These are phyloP conservation scores for Truncatella angustata DNA, from an alignment of 2,329 filamentous ascomycete genomes.

Conservation along the genomic window DNA sequence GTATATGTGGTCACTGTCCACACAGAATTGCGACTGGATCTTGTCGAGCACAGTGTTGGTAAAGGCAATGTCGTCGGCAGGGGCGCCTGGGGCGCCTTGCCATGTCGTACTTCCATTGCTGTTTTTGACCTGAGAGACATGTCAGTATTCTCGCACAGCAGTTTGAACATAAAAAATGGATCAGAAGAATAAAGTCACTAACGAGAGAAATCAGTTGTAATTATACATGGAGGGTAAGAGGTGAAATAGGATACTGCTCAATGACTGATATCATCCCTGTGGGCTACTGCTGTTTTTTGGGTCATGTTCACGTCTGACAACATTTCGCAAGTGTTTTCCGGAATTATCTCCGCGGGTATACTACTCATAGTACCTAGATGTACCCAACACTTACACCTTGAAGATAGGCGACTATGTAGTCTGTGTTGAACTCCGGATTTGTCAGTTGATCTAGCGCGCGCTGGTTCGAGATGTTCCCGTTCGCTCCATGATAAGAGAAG, in stretches of 20 bases:
- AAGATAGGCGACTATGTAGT: slow-evolving; percentile 8
- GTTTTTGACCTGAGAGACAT: not conserved
- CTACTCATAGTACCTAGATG: not conserved
- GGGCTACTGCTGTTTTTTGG: too few relatives aligned
- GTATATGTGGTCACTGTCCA: slow-evolving; percentile 11
- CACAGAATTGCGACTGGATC: slow-evolving; percentile 15
- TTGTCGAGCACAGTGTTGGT: slow-evolving; percentile 12
- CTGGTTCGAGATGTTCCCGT: not conserved
- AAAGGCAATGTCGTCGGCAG: slow-evolving; percentile 1
- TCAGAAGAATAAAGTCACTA: too few relatives aligned
- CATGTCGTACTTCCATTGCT: not conserved
- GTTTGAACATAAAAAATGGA: too few relatives aligned
- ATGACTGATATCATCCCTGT: too few relatives aligned
- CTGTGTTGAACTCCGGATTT: slow-evolving; percentile 6
- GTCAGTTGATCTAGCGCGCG: slow-evolving; percentile 5
- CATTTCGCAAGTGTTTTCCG: too few relatives aligned
- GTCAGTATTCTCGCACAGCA: not conserved
- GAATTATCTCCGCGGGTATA: too few relatives aligned
- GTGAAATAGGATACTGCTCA: too few relatives aligned
- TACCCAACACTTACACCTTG: slow-evolving; percentile 1
- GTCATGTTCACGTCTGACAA: too few relatives aligned
- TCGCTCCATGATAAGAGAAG: slow-evolving; percentile 7
- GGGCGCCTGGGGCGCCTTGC: not conserved
- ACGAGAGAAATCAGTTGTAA: too few relatives aligned
- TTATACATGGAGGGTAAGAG: too few relatives aligned